These are phyloP conservation scores for Heterobasidion parviporum DNA, from an alignment of 1,284 basidiomycete genomes.

Conservation along the genomic window DNA sequence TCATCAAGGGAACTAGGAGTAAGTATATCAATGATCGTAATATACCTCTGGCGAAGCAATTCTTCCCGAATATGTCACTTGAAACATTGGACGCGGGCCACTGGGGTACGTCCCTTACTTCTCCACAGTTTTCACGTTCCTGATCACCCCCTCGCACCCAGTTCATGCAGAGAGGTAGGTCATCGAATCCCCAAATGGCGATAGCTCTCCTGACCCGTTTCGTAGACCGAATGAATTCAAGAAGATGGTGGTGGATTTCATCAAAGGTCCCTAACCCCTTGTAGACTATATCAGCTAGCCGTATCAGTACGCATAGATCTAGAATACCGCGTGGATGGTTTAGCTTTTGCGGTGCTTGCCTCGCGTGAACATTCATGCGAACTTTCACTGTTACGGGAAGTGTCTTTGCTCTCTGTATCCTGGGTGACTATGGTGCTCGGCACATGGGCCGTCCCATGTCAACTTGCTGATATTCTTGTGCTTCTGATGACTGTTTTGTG, in stretches of 20 bases:
- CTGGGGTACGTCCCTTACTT: constrained; percentile 44
- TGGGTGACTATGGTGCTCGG: too few species aligned
- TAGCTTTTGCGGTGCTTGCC: too few species aligned
- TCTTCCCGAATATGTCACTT: constrained; percentile 60
- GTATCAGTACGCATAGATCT: too few species aligned
- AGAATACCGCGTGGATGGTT: too few species aligned
- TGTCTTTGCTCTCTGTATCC: too few species aligned
- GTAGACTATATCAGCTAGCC: too few species aligned
- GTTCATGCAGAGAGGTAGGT: constrained; percentile 54
- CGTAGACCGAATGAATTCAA: constrained; percentile 41
- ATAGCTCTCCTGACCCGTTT: not conserved
- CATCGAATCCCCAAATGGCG: not conserved
- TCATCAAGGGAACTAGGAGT: constrained; percentile 77
- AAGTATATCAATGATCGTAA: constrained; percentile 72
- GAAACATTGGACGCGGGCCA: constrained; percentile 54
- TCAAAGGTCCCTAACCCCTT: constrained; percentile 10
- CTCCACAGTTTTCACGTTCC: not conserved
- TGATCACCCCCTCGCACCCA: constrained; percentile 15
- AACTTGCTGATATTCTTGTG: too few species aligned
- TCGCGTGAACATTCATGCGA: too few species aligned
- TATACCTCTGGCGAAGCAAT: constrained; percentile 44
- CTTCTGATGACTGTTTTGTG: too few species aligned
- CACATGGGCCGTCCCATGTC: too few species aligned
- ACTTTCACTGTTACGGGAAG: too few species aligned
- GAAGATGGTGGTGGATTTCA: constrained; percentile 32